phyloP scores from a whole-genome alignment of 805 yeast species.

The Starmerella davenportii region DNA sequence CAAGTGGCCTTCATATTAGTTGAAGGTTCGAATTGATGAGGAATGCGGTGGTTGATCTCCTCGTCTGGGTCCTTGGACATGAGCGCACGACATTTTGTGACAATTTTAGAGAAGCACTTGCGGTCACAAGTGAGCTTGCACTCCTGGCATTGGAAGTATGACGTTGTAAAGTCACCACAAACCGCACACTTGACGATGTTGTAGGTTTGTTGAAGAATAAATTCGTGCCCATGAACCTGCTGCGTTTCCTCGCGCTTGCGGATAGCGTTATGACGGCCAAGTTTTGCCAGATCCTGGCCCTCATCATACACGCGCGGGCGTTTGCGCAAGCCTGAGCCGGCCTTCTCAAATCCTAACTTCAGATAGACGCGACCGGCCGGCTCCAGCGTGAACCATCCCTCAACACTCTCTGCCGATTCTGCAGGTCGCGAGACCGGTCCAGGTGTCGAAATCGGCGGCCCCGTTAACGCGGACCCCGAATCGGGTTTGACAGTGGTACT shows the following conservation, averaged over 20 bases:
- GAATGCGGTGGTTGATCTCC: constrained; percentile 89
- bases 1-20: constrained; percentile 91
- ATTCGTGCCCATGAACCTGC: constrained; percentile 94
- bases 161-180: constrained; percentile 82
- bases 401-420: constrained; percentile 24
- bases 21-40: constrained; percentile 87
- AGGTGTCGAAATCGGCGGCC: background rate
- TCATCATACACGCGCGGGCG: constrained; percentile 19
- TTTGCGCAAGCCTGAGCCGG: constrained; percentile 25
- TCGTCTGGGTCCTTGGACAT: constrained; percentile 37
- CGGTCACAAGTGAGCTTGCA: constrained; percentile 62
- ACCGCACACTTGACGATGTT: constrained; percentile 94
- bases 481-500: background rate
- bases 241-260: constrained; percentile 69
- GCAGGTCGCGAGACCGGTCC: background rate
- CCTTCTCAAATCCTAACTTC: constrained; percentile 62
- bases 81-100: constrained; percentile 56
- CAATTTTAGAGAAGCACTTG: constrained; percentile 60
- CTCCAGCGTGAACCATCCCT: constrained; percentile 78
- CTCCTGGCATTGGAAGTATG: constrained; percentile 67
- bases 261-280: constrained; percentile 95
- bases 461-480: background rate
- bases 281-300: constrained; percentile 25
- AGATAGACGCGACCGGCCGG: constrained; percentile 83
- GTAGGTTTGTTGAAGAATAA: constrained; percentile 75